Base-by-base conservation (phyloP, 2,329 filamentous ascomycete genomes). In the Pseudocercospora pini-densiflorae region DNA sequence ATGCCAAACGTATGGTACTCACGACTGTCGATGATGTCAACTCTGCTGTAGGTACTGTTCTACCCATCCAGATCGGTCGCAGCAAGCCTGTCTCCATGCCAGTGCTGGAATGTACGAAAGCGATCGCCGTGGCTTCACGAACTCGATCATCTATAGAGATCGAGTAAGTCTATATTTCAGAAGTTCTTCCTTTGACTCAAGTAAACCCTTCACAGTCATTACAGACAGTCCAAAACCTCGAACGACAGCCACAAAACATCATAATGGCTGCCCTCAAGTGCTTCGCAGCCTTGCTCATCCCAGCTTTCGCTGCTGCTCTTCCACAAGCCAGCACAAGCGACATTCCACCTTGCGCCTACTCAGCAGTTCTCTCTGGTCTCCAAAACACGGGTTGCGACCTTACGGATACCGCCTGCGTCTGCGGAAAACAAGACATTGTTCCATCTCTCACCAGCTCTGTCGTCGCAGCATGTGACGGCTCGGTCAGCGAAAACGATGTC, bases 271-370 rank as follows among this genome's bases (percentile, higher is more conserved):
- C 45, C 40, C 16, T 53, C 61, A 64, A 66, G 51, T 43, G 51
- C 57, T 58, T 60, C 36, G 60, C 47, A 19, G 55, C 55, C 19
- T 19, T 62, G 19, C 49, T 63, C 31, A 36, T 65, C 9, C 64
- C 66, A 33, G 19, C 59, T 19, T 47, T 70, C 23, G 66, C 55
- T 27, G 45, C 63, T 1, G 45, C 67, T 47, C 31, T 62, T 8
- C 64, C 68, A 33, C 67, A 70, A 68, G 43, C 36, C 19, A 57
- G 57, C 55, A 58, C 55, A 36, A 43, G 55, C 57, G n/a, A 63
- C 27, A 64, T 70, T n/a, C 69, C 69, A 24, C n/a, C 63, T 40
- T 71, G 68, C 67, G 69, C 69, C 14, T 59, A 60, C 27, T 58
- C 54, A 21, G 60, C 65, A n/a, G 63, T 70, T 3, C 62, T 66